Evolutionary conservation across 306 rosid genomes (phyloP), one percentile per base, ranked within the genome.

Genomic region (Lithocarpus polystachyus): DNA sequence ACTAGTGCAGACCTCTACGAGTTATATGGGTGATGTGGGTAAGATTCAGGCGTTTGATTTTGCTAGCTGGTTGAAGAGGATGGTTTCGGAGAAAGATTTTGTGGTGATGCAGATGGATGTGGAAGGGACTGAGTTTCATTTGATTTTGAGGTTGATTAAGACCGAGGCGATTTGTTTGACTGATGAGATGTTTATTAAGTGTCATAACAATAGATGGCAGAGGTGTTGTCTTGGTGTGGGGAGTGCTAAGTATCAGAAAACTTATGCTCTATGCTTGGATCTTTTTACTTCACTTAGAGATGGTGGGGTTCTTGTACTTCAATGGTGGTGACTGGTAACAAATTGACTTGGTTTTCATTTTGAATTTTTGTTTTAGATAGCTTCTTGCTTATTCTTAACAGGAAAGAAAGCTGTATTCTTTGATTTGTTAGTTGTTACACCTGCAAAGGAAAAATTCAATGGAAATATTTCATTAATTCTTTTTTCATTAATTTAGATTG

Each of bases 51-150:
- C 91, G 68, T 84, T 85, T 81, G 91, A 90, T 81, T 85, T 90
- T 73, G 87, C 88, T 2, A 74, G 82, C 1, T 89, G 95, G 92
- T 75, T 90, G 45, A 87, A 72, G 48, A 82, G 71, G 55, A 77
- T 73, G 5, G 85, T 82, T 31, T 56, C 80, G 4, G 35, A 51
- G 26, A 84, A 79, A 26, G 95, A 89, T 81, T 90, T 80, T 7
- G 91, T 90, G 85, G 92, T 87, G 31, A 82, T 89, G 84, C 89
- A 86, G 77, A 90, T 90, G 90, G 90, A 90, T 87, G 90, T 86
- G 77, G 92, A 89, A 67, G 92, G 95, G 72, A 55, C 88, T 31
- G 91, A 90, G 83, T 89, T 90, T 77, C 82, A 90, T 86, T 59
- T 90, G 84, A 82, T 89, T n/a, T 92, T 88, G 23, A 85, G 83